These are phyloP conservation scores for Nicotiana tomentosiformis DNA, from an alignment of 257 asterid species.

Conservation along the genomic window DNA sequence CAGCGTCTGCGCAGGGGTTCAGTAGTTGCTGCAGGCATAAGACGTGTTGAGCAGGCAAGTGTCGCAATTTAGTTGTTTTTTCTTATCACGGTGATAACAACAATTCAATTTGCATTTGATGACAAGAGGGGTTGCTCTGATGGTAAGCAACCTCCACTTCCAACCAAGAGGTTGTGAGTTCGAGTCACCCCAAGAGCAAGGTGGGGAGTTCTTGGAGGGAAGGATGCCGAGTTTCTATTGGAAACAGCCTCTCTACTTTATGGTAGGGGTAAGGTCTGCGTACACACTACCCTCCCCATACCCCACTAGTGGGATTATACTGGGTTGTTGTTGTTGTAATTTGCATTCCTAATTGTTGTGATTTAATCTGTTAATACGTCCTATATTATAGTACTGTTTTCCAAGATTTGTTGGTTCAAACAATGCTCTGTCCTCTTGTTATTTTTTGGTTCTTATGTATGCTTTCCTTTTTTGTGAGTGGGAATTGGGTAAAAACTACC, in stretches of 20 bases:
- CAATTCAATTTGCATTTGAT: neutral
- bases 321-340: neutral
- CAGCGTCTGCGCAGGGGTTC: slow-evolving; percentile 81
- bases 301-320: too few species aligned
- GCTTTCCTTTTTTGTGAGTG: neutral
- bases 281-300: too few species aligned
- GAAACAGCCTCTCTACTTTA: too few species aligned
- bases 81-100: slow-evolving; percentile 5
- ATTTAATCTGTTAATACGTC: neutral
- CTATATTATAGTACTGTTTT: neutral
- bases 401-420: neutral
- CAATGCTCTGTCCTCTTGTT: neutral
- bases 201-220: too few species aligned
- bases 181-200: too few species aligned
- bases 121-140: too few species aligned
- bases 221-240: too few species aligned
- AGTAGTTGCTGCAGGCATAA: slow-evolving; percentile 82
- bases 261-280: too few species aligned
- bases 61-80: neutral
- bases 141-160: too few species aligned
- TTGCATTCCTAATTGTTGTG: neutral
- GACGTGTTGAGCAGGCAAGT: slow-evolving; percentile 79
- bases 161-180: too few species aligned
- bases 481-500: neutral
- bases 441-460: neutral